Conservation (phyloP, 768 basidiomycete species). For the Favolaschia claudopus region DNA sequence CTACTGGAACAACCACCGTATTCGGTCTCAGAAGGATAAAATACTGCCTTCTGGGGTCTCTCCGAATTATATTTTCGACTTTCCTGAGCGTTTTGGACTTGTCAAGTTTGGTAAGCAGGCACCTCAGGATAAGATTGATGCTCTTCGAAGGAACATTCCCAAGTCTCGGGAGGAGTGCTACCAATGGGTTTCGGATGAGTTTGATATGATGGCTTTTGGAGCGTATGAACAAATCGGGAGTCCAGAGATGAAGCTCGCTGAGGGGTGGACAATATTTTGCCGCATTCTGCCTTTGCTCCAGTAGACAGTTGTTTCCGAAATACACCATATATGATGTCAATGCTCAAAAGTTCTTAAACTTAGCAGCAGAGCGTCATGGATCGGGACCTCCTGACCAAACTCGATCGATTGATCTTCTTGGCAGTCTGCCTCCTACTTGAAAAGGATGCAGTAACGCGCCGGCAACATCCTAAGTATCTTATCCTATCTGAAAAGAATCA, state of each 20-base stretch:
- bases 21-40: conserved; percentile 10
- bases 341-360: no score
- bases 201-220: conserved; percentile 4
- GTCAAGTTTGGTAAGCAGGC: not conserved
- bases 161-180: conserved; percentile 22
- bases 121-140: not conserved
- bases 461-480: no score
- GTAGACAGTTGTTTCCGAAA: no score
- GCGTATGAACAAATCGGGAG: conserved; percentile 12
- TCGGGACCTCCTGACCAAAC: no score
- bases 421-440: no score
- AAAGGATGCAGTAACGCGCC: no score
- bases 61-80: conserved; percentile 11
- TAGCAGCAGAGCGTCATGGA: no score
- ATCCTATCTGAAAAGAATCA: no score
- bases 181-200: conserved; percentile 16
- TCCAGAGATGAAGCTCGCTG: not conserved
- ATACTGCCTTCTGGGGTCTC: conserved; percentile 17
- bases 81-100: conserved; percentile 17
- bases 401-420: no score
- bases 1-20: conserved; percentile 33
- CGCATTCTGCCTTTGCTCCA: no score
- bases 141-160: conserved; percentile 5
- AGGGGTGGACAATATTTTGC: conserved; percentile 20
- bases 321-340: no score